Percentiles rank a stretch among this genome's conserved stretches.
phyloP scores from a whole-genome alignment of 139 green algal species.

The Choricystis sp. region DNA sequence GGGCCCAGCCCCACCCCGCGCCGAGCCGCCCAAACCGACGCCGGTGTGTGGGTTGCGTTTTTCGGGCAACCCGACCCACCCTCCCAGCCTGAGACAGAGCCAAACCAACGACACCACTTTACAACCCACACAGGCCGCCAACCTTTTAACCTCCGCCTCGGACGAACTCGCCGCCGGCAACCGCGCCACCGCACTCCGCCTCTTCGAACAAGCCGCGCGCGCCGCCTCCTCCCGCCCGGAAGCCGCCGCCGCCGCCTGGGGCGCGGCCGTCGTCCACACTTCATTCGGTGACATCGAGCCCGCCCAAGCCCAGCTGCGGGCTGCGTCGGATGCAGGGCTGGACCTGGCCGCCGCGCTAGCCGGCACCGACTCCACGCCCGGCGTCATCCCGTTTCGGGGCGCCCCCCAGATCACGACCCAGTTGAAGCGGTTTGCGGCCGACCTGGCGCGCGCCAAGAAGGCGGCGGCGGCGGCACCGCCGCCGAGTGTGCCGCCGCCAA shows the following conservation, averaged over 20 bases:
- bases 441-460: neutral
- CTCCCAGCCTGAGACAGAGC: too few relatives aligned
- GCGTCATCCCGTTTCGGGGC: neutral
- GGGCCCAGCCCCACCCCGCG: too few relatives aligned
- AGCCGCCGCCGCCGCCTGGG: neutral
- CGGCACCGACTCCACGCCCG: neutral
- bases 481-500: too few relatives aligned
- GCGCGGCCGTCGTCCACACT: neutral
- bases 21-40: too few relatives aligned
- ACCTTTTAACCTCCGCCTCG: too few relatives aligned
- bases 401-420: neutral
- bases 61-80: too few relatives aligned
- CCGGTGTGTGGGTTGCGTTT: too few relatives aligned
- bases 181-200: neutral
- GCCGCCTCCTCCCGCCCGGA: neutral
- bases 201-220: neutral
- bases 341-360: neutral
- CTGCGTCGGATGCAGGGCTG: neutral
- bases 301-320: neutral
- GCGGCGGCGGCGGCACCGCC: too few relatives aligned
- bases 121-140: too few relatives aligned
- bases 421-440: neutral
- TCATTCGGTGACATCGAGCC: neutral
- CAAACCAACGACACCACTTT: too few relatives aligned
- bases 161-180: neutral